These are phyloP conservation scores for Rubia occidens DNA, from an alignment of 305 asterid genomes.

Conservation along the genomic window DNA sequence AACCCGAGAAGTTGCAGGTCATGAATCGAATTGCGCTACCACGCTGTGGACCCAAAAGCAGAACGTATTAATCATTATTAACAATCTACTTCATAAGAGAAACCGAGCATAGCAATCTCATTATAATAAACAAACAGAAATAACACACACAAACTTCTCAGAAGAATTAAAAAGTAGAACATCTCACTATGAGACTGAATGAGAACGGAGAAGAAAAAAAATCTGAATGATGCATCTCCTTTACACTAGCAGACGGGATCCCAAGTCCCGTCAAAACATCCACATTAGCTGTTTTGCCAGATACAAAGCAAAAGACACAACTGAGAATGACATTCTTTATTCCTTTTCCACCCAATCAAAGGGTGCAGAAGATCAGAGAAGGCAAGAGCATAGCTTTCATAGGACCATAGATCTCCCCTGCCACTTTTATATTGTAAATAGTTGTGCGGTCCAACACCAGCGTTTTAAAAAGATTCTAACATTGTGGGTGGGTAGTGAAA, in stretches of 20 bases:
- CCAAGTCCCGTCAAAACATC: slow-evolving; percentile 24
- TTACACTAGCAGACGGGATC: slow-evolving; percentile 21
- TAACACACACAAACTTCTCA: not conserved
- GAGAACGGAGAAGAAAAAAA: slow-evolving; percentile 9
- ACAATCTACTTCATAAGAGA: not conserved
- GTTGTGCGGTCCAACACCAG: slow-evolving; percentile 36
- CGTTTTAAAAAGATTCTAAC: slow-evolving; percentile 23
- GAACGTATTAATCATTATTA: not conserved
- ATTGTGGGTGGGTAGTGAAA: slow-evolving; percentile 18
- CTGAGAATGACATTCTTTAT: slow-evolving; percentile 29
- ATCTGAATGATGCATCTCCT: slow-evolving; percentile 26
- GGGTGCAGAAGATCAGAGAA: slow-evolving; percentile 16
- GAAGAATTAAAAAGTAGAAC: not conserved
- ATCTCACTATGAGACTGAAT: not conserved
- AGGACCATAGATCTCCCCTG: slow-evolving; percentile 21
- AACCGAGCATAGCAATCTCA: not conserved
- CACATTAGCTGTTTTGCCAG: slow-evolving; percentile 22
- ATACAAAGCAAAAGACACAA: slow-evolving; percentile 31
- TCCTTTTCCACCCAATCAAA: slow-evolving; percentile 32
- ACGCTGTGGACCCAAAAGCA: not conserved
- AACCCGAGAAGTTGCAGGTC: not conserved
- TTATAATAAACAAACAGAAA: not conserved
- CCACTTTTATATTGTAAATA: slow-evolving; percentile 20
- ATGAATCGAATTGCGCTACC: not conserved
- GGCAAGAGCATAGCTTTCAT: slow-evolving; percentile 12